phyloP scores from a whole-genome alignment of 2,329 filamentous ascomycete species.

The Penicillium concentricum region DNA sequence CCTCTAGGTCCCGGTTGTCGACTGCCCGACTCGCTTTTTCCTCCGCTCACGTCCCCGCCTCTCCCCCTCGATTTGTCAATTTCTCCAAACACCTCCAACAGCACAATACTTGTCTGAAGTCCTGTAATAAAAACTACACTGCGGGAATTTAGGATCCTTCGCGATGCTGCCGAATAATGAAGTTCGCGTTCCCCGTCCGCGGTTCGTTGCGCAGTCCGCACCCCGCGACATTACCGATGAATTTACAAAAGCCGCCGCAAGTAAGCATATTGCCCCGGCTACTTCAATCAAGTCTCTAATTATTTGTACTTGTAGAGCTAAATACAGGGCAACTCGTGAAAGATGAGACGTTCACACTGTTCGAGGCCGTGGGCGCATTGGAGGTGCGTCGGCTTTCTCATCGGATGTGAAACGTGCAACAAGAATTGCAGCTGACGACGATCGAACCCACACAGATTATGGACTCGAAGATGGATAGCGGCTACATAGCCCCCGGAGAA shows the following conservation, averaged over 20 bases:
- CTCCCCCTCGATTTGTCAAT: slow-evolving; percentile 15
- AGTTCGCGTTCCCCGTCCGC: slow-evolving; percentile 31
- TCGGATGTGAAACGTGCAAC: slow-evolving; percentile 5
- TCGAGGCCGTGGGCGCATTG: slow-evolving; percentile 81
- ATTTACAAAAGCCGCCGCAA: slow-evolving; percentile 53
- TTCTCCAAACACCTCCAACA: slow-evolving; percentile 10
- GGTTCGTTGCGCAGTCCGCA: slow-evolving; percentile 38
- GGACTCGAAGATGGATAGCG: slow-evolving; percentile 99
- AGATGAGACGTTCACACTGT: slow-evolving; percentile 90
- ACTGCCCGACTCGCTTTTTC: slow-evolving; percentile 24
- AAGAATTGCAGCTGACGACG: slow-evolving; percentile 17
- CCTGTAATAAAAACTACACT: slow-evolving; percentile 22
- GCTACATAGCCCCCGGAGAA: slow-evolving; percentile 74
- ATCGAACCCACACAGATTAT: slow-evolving; percentile 67
- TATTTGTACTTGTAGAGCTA: slow-evolving; percentile 56
- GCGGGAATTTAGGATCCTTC: slow-evolving; percentile 21
- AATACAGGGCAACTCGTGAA: slow-evolving; percentile 81
- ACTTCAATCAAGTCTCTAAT: slow-evolving; percentile 1
- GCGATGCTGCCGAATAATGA: slow-evolving; percentile 38
- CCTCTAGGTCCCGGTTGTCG: slow-evolving; percentile 8
- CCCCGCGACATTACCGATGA: slow-evolving; percentile 55
- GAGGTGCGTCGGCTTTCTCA: slow-evolving; percentile 47
- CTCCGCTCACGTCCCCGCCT: slow-evolving; percentile 15
- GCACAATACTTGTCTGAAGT: background rate
- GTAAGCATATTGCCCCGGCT: slow-evolving; percentile 33